Evolutionary conservation across 805 yeast species (phyloP).

Genomic region (Suhomyces emberorum): DNA sequence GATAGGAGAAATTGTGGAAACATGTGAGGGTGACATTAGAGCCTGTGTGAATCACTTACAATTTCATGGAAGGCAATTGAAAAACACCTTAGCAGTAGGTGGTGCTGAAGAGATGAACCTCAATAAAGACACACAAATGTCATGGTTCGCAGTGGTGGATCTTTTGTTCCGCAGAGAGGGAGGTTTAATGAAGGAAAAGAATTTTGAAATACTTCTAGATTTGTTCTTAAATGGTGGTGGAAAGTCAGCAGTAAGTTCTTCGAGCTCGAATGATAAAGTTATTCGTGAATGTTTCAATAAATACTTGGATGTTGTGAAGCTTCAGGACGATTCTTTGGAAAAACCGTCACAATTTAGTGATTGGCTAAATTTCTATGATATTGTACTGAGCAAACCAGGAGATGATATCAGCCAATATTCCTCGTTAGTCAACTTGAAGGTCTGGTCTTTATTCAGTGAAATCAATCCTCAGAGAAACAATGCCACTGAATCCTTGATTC

Average conservation of each 20-base stretch:
- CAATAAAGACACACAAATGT: slow-evolving; percentile 59
- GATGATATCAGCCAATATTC: slow-evolving; percentile 53
- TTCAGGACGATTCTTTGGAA: slow-evolving; percentile 55
- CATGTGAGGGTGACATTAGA: slow-evolving; percentile 79
- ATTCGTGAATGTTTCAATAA: slow-evolving; percentile 67
- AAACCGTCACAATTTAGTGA: slow-evolving; percentile 65
- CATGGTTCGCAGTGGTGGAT: slow-evolving; percentile 68
- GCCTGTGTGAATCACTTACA: slow-evolving; percentile 83
- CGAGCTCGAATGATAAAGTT: slow-evolving; percentile 57
- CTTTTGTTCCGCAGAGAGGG: slow-evolving; percentile 55
- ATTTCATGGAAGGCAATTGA: slow-evolving; percentile 39
- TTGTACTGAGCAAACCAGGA: slow-evolving; percentile 21
- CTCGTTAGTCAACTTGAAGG: slow-evolving; percentile 55
- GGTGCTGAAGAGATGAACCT: not conserved
- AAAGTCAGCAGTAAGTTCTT: slow-evolving; percentile 30
- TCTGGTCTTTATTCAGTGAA: slow-evolving; percentile 64
- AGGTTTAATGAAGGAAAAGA: slow-evolving; percentile 42
- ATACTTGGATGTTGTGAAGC: slow-evolving; percentile 58
- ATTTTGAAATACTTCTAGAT: slow-evolving; percentile 46
- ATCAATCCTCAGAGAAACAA: slow-evolving; percentile 32
- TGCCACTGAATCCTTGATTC: slow-evolving; percentile 21
- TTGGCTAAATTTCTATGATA: slow-evolving; percentile 75
- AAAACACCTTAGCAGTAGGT: not conserved
- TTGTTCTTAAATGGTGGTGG: slow-evolving; percentile 42
- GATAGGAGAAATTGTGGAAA: slow-evolving; percentile 62